Percentiles rank a stretch among this genome's conserved stretches.
These are phyloP conservation scores for Alliaria petiolata DNA, from an alignment of 345 rosid species.

Conservation along the genomic window DNA sequence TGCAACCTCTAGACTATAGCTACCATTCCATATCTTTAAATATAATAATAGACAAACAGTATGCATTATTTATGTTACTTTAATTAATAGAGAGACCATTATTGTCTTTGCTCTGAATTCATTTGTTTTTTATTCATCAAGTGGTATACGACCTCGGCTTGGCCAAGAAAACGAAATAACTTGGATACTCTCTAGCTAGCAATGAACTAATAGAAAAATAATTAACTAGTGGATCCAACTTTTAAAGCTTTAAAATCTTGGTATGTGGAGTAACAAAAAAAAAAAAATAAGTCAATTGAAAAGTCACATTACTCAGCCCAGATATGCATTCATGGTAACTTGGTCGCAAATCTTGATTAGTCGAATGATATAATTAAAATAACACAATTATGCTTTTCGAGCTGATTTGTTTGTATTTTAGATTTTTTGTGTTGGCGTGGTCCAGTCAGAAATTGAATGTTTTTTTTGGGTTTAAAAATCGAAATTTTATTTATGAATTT, in stretches of 20 bases:
- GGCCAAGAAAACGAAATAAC: slow-evolving; percentile 9
- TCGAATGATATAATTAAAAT: neutral
- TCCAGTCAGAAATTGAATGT: no score
- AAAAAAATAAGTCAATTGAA: neutral
- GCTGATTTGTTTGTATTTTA: neutral
- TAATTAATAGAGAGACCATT: neutral
- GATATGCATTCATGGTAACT: neutral
- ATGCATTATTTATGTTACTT: neutral
- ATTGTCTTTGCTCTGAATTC: slow-evolving; percentile 8
- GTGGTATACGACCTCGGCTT: slow-evolving; percentile 20
- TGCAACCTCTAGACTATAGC: slow-evolving; percentile 5
- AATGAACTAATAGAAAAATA: neutral
- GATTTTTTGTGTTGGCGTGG: no score
- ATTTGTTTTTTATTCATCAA: slow-evolving; percentile 16
- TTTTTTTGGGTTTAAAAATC: no score
- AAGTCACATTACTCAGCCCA: neutral
- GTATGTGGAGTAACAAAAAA: neutral
- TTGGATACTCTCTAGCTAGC: slow-evolving; percentile 3
- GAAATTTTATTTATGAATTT: no score
- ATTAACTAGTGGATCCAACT: neutral
- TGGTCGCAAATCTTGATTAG: neutral
- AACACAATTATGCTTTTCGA: neutral
- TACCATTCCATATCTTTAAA: neutral
- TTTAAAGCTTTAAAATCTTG: neutral
- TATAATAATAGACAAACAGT: neutral